Conservation (phyloP, 2,329 filamentous ascomycete species). For the Exophiala sp. region DNA sequence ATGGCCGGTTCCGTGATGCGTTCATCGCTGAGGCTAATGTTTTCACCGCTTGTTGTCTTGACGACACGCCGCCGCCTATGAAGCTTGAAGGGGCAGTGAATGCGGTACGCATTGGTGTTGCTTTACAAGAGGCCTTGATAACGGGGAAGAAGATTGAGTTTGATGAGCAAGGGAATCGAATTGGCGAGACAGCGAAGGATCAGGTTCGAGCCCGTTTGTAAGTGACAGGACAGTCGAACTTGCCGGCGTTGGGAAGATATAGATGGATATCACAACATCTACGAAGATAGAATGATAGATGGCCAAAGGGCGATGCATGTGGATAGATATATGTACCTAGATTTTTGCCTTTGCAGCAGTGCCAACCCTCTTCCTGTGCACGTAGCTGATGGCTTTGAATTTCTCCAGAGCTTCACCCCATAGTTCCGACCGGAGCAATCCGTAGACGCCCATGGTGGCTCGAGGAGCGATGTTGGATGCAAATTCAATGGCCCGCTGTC, state of each 20-base stretch:
- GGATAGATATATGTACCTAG: conserved; percentile 25
- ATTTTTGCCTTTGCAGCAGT: conserved; percentile 49
- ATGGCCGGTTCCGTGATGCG: conserved; percentile 59
- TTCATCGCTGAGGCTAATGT: conserved; percentile 64
- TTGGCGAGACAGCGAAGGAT: conserved; percentile 20
- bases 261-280: too few species aligned
- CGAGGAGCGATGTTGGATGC: conserved; percentile 43
- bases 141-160: conserved; percentile 58
- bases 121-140: conserved; percentile 56
- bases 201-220: neutral
- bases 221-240: neutral
- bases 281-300: too few species aligned
- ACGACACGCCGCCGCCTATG: conserved; percentile 54
- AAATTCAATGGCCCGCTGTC: conserved; percentile 43
- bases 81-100: conserved; percentile 57
- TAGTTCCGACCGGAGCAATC: conserved; percentile 50
- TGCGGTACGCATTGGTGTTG: conserved; percentile 57
- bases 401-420: conserved; percentile 53
- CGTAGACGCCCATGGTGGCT: conserved; percentile 45
- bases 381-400: conserved; percentile 53
- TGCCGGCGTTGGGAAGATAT: too few species aligned
- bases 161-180: conserved; percentile 50
- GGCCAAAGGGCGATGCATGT: too few species aligned
- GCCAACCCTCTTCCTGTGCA: conserved; percentile 46
- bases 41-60: conserved; percentile 58